These are phyloP conservation scores for Debaryomyces castellii DNA, from an alignment of 805 yeast genomes.

Conservation along the genomic window DNA sequence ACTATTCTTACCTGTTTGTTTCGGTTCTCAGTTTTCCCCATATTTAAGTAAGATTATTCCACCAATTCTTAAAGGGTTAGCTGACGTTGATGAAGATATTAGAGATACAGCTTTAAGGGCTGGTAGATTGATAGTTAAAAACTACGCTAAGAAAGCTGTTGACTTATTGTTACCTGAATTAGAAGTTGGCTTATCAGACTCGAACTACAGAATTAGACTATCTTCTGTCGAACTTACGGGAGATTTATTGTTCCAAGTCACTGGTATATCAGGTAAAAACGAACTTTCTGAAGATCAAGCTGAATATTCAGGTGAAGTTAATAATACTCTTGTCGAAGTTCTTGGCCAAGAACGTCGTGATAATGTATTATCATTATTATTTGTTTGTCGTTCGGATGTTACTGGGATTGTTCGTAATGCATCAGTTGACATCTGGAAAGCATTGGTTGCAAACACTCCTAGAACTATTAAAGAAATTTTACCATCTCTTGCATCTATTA, in stretches of 20 bases:
- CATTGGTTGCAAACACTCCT: constrained; percentile 94
- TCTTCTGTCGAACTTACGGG: constrained; percentile 96
- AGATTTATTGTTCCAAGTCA: constrained; percentile 88
- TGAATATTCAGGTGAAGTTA: constrained; percentile 50
- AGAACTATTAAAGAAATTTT: constrained; percentile 88
- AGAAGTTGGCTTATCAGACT: constrained; percentile 83
- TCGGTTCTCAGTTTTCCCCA: constrained; percentile 88
- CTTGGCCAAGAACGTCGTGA: constrained; percentile 90
- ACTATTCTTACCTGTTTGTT: constrained; percentile 89
- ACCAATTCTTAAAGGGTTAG: constrained; percentile 88
- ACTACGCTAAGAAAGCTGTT: constrained; percentile 89
- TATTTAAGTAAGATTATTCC: constrained; percentile 83
- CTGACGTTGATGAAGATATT: constrained; percentile 83
- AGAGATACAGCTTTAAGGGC: constrained; percentile 89
- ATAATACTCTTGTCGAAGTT: constrained; percentile 65
- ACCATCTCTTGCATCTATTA: constrained; percentile 75
- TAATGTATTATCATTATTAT: constrained; percentile 78
- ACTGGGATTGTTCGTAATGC: constrained; percentile 85
- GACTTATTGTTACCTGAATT: constrained; percentile 92
- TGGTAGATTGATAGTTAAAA: constrained; percentile 86
- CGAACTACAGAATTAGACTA: constrained; percentile 80
- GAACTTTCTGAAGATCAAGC: constrained; percentile 60
- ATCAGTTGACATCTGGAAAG: constrained; percentile 94
- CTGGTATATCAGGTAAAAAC: constrained; percentile 81
- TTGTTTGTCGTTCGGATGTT: constrained; percentile 90